Base-by-base conservation (phyloP, 2,329 filamentous ascomycete genomes). In the Intubia oerlemansii region DNA sequence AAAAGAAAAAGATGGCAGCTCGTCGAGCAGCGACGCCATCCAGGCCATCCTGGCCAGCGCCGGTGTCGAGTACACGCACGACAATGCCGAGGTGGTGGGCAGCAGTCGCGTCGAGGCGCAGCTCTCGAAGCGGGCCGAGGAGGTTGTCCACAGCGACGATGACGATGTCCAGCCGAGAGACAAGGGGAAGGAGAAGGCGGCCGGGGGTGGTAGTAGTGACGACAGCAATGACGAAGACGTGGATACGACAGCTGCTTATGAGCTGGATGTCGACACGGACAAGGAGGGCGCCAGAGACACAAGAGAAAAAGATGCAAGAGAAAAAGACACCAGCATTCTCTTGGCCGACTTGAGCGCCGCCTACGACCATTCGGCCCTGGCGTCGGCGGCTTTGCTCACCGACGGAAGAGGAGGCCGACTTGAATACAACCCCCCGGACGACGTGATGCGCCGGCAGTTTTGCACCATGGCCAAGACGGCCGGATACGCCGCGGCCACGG, bases 51-150 rank as follows among this genome's bases (percentile, higher is more conserved):
- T 98, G 1, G 70, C 79, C 3, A 69, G 73, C 7, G 82, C 79
- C 0, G 88, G 88, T 2, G 84, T 98, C 1, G 73, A 88, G 43
- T 98, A 98, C 47, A 91, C 82, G 0, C 88, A 98, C 44, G 78
- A 95, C 41, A 98, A 98, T 45, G 81, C 79, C 2, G 84, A 98
- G 49, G 84, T 98, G 10, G 68, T 98, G 32, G 88, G 88, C 9
- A 75, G 80, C 1, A 88, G 77, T n/a, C 80, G 76, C 39, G 65
- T 93, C n/a, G 88, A 98, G 51, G 75, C 78, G 37, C 67, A 74
- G 32, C 64, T 98, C 5, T 84, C 77, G 25, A 71, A 72, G 13
- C 69, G 67, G 24, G 88, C 85, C 5, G 69, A 75, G 42, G 15
- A 24, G n/a, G 26, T 34, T 1, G 46, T 44, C 16, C 46, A 42